Evolutionary conservation across 345 rosid genomes (phyloP).

Genomic region (Eucalyptus melliodora): DNA sequence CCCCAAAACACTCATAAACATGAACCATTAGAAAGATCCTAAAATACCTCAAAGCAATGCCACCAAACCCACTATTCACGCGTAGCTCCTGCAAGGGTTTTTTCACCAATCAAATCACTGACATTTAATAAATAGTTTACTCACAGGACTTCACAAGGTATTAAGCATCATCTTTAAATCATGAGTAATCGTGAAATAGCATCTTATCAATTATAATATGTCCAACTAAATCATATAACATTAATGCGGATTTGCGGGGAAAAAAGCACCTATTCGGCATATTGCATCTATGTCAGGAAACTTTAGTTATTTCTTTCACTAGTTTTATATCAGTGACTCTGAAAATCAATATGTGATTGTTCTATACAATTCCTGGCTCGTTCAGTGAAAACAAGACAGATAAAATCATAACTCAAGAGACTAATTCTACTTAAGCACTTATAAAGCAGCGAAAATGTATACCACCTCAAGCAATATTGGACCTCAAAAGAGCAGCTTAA

Average conservation of each 20-base stretch:
- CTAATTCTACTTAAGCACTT: background rate
- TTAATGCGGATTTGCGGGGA: background rate
- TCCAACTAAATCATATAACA: background rate
- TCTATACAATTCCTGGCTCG: background rate
- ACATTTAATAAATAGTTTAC: background rate
- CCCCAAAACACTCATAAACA: background rate
- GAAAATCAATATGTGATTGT: background rate
- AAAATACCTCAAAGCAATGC: slow-evolving; percentile 70
- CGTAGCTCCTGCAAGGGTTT: slow-evolving; percentile 68
- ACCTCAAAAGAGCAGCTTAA: background rate
- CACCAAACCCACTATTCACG: slow-evolving; percentile 71
- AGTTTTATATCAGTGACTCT: background rate
- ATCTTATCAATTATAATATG: background rate
- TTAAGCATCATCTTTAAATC: background rate
- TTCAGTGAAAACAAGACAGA: background rate
- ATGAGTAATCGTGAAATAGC: background rate
- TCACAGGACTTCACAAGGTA: background rate
- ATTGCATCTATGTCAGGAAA: background rate
- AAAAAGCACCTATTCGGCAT: background rate
- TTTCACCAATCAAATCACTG: background rate
- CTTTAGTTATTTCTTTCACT: background rate
- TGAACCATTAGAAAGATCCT: background rate
- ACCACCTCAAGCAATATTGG: background rate
- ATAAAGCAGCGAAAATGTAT: background rate
- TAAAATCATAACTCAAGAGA: background rate